Evolutionary conservation across 768 basidiomycete genomes (phyloP).

Genomic region (Pisolithus sp.): DNA sequence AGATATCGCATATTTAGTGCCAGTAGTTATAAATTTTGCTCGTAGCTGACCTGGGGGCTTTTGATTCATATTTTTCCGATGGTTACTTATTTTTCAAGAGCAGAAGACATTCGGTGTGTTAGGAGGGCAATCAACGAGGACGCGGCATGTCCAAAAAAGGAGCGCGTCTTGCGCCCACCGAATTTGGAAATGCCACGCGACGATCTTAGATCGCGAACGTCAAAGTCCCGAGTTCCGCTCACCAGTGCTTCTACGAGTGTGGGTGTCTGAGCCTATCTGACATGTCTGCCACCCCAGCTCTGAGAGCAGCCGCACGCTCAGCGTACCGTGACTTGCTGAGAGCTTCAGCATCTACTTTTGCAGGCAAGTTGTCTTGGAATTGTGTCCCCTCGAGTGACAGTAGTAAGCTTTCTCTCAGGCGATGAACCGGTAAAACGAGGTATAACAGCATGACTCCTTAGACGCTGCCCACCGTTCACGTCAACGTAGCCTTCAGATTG

Average conservation of each 20-base stretch:
- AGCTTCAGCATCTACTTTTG: constrained; percentile 60
- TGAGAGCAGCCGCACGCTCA: constrained; percentile 62
- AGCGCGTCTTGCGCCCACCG: constrained; percentile 35
- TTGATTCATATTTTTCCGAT: constrained; percentile 22
- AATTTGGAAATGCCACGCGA: constrained; percentile 11
- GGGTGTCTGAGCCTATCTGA: neutral
- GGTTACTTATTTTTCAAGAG: constrained; percentile 23
- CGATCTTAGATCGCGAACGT: constrained; percentile 30
- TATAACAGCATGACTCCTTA: neutral
- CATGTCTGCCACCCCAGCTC: constrained; percentile 51
- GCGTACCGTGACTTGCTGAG: constrained; percentile 70
- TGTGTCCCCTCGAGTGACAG: neutral
- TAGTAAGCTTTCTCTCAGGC: constrained; percentile 31
- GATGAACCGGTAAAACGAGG: constrained; percentile 54
- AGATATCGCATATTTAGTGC: constrained; percentile 12
- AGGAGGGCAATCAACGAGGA: constrained; percentile 13
- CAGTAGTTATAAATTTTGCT: constrained; percentile 11
- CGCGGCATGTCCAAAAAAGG: constrained; percentile 33
- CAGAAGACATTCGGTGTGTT: constrained; percentile 26
- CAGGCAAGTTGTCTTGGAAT: constrained; percentile 34
- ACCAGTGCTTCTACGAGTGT: neutral
- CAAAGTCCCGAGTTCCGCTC: constrained; percentile 6
- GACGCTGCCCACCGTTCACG: constrained; percentile 3
- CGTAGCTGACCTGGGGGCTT: constrained; percentile 11
- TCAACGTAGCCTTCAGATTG: constrained; percentile 53